phyloP scores from a whole-genome alignment of 164 flowering plant genomes.

The Macadamia tetraphylla region DNA sequence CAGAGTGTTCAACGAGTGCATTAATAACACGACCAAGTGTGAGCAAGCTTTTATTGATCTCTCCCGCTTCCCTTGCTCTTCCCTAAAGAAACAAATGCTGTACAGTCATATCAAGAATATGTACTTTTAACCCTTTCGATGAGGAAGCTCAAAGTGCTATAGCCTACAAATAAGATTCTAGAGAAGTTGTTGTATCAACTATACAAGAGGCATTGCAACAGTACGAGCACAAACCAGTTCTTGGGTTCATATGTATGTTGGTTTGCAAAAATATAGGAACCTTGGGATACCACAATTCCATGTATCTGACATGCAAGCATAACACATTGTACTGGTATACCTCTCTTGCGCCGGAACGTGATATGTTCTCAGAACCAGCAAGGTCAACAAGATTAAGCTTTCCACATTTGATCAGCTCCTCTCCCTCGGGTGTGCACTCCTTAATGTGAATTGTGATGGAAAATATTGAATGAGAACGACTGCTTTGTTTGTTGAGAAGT shows the following conservation, averaged over 20 bases:
- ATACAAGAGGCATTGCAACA: background rate
- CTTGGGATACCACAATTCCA: too few species aligned
- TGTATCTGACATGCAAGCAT: too few species aligned
- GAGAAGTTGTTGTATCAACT: background rate
- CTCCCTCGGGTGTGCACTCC: constrained; percentile 82
- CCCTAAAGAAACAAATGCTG: constrained; percentile 34
- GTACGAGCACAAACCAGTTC: too few species aligned
- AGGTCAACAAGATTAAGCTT: constrained; percentile 88
- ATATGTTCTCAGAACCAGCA: constrained; percentile 88
- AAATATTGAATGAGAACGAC: constrained; percentile 84
- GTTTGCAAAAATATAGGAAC: too few species aligned
- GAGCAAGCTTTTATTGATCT: constrained; percentile 83
- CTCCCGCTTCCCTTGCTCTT: constrained; percentile 93
- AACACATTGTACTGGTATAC: constrained; percentile 19
- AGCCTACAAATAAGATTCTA: constrained; percentile 1
- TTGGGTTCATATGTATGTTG: too few species aligned
- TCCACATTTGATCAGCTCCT: constrained; percentile 82
- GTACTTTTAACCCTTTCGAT: too few species aligned
- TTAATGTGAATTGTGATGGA: constrained; percentile 84
- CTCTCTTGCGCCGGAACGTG: constrained; percentile 89
- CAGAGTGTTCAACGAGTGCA: constrained; percentile 79
- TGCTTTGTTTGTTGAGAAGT: constrained; percentile 82
- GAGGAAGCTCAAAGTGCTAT: too few species aligned
- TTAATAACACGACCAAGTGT: constrained; percentile 88
- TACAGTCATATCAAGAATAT: background rate